Conservation (phyloP, 768 basidiomycete species). For the Mycena amicta region DNA sequence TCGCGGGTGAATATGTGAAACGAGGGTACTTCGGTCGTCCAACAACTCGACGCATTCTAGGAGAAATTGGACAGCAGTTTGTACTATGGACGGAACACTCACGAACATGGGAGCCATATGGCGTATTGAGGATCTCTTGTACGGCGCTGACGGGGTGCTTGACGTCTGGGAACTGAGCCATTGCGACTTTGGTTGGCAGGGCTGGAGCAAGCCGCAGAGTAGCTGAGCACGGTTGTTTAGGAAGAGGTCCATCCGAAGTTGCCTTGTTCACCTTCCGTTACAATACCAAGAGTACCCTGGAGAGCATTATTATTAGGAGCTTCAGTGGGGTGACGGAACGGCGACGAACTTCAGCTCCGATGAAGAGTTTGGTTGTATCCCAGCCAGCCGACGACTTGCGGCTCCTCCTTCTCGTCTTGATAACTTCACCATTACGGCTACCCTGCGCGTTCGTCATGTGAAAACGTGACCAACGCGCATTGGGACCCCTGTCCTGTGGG, state of each 20-base stretch:
- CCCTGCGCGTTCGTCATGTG: too few relatives aligned
- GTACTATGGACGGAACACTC: constrained; percentile 31
- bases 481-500: too few relatives aligned
- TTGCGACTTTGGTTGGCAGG: constrained; percentile 82
- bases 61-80: constrained; percentile 4
- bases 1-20: too few relatives aligned
- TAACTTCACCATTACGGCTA: constrained; percentile 87
- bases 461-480: too few relatives aligned
- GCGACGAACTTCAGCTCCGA: constrained; percentile 65
- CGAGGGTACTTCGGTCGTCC: constrained; percentile 74
- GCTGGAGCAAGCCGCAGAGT: constrained; percentile 82
- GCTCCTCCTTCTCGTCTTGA: constrained; percentile 80
- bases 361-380: constrained; percentile 85
- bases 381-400: constrained; percentile 88
- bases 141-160: constrained; percentile 79
- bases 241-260: neutral
- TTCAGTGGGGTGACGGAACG: neutral
- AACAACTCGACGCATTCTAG: constrained; percentile 87
- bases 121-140: constrained; percentile 72
- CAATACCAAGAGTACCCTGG: constrained; percentile 23
- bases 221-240: constrained; percentile 47
- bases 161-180: constrained; percentile 85
- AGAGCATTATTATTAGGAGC: too few relatives aligned
- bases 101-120: constrained; percentile 77
- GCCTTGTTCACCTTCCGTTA: constrained; percentile 16